Evolutionary conservation across 78 protist species (phyloP), one percentile per base, ranked within the genome.

Genomic region (Cavenderia fasciculata): DNA sequence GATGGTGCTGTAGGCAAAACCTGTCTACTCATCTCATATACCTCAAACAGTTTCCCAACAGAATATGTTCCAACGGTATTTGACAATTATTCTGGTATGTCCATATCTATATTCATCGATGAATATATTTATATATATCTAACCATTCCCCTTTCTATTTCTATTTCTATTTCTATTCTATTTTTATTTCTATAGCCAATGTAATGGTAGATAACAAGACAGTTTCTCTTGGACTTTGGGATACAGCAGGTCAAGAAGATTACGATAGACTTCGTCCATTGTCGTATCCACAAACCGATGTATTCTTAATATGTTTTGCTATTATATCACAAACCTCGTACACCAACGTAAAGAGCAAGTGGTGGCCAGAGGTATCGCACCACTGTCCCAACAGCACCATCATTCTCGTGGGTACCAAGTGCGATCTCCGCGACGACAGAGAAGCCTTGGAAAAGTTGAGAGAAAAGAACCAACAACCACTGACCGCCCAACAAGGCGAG

Each of bases 161-260:
- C 27, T 2, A 66, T 33, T 16, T 1, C 8, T 44, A 70, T 70
- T 16, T 11, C 12, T 49, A 1, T 49, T 47, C 19, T 41, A 2
- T 4, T 46, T 75, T 31, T 49, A 46, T 33, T 46, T n/a, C 7
- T 16, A 52, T 54, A 59, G 90, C 90, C 31, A 87, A 87, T 68
- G 93, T 90, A 16, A 76, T 76, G 91, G 78, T 90, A 14, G 94
- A 76, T 46, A 74, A 74, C 41, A 90, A 90, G 36, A 74, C 87
- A 23, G 78, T 75, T 59, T 33, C 44, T 79, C 68, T 97, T 5
- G 98, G 96, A n/a, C 94, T 97, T 21, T 98, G 99, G 99, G 99
- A 98, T 92, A 98, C 99, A 19, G 98, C 96, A 7, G 93, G 86
- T 61, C 82, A 85, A 33, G 96, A 96, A 49, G 96, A 94, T 63